Conservation (phyloP, 306 rosid genomes). For the Cucurbita pepo region DNA sequence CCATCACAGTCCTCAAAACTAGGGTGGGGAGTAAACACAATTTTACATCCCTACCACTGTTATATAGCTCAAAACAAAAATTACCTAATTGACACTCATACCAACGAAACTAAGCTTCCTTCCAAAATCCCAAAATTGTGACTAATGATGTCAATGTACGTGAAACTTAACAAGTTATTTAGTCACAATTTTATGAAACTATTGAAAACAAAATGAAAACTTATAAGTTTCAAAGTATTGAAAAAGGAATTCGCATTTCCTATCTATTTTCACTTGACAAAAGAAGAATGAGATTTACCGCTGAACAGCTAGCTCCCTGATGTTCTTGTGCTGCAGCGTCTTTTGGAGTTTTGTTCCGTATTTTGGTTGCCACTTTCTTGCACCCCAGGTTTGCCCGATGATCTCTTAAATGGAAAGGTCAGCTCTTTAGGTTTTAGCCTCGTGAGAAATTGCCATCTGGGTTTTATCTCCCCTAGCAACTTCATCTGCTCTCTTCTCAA, state of each 20-base stretch:
- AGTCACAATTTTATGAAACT: not conserved
- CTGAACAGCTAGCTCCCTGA: not conserved
- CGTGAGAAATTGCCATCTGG: slow-evolving; percentile 60
- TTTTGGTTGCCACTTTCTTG: slow-evolving; percentile 33
- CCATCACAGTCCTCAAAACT: not conserved
- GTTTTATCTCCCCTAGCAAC: slow-evolving; percentile 54
- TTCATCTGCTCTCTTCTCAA: slow-evolving; percentile 80
- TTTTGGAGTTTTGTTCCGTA: slow-evolving; percentile 2
- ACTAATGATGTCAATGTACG: not conserved
- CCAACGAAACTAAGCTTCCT: not conserved
- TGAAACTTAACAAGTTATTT: not conserved
- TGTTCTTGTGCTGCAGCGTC: slow-evolving; percentile 16
- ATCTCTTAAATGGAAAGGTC: slow-evolving; percentile 22
- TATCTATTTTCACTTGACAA: not conserved
- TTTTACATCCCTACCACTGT: not conserved
- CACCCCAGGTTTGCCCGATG: not conserved
- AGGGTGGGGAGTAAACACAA: not conserved
- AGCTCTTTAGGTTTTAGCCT: slow-evolving; percentile 39
- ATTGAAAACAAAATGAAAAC: not conserved
- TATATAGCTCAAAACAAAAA: not conserved
- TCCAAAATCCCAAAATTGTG: not conserved
- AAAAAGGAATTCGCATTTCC: not conserved
- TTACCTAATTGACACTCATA: not conserved
- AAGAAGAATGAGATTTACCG: not conserved
- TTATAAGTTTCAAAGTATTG: not conserved